These are phyloP conservation scores for Tulasnella sp. DNA, from an alignment of 768 basidiomycete genomes.

Conservation along the genomic window DNA sequence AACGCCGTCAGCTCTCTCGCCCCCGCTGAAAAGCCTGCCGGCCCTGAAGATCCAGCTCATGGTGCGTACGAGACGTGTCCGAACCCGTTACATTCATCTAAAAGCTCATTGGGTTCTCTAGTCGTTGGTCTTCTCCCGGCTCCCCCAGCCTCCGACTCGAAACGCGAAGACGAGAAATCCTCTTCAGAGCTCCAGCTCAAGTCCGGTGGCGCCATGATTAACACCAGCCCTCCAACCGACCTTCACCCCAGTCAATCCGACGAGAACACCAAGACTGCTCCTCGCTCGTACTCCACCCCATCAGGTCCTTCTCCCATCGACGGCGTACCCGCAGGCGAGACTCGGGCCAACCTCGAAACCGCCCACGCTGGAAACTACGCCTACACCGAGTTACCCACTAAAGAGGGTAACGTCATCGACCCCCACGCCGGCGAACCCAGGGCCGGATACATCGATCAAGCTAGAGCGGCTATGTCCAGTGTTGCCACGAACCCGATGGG, in stretches of 20 bases:
- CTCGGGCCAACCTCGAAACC: constrained; percentile 17
- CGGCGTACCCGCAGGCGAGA: constrained; percentile 22
- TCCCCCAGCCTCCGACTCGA: not conserved
- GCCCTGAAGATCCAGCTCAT: not conserved
- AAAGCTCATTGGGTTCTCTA: not conserved
- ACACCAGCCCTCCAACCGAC: constrained; percentile 2
- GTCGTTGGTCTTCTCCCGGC: constrained; percentile 17
- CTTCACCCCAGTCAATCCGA: constrained; percentile 6
- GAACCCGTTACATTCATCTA: not conserved
- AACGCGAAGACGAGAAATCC: not conserved
- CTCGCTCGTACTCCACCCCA: not conserved
- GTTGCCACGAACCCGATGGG: not conserved
- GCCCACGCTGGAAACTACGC: constrained; percentile 22
- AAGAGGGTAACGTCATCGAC: constrained; percentile 15
- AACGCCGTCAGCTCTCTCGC: not conserved
- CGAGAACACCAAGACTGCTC: not conserved
- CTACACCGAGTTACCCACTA: constrained; percentile 1
- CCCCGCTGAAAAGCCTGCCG: not conserved
- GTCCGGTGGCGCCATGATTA: constrained; percentile 6
- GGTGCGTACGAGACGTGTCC: not conserved
- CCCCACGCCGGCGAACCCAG: constrained; percentile 14
- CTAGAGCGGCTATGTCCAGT: not conserved
- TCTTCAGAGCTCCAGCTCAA: not conserved
- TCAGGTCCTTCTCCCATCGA: constrained; percentile 14
- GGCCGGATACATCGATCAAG: not conserved